Evolutionary conservation across 2,329 filamentous ascomycete species (phyloP).

Genomic region (Ophiobolus disseminans): DNA sequence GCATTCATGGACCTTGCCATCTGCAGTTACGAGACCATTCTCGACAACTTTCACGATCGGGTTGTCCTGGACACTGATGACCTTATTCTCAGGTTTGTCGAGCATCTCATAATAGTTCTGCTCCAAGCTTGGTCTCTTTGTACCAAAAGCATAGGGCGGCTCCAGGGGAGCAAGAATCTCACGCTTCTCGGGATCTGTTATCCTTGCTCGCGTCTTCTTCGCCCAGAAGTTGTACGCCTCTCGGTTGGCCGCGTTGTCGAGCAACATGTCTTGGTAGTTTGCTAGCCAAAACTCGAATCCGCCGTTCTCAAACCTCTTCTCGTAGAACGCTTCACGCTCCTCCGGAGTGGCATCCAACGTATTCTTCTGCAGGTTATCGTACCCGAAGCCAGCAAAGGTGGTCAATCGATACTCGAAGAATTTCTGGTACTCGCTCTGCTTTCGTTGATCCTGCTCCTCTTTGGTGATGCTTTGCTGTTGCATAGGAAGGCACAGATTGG

Average conservation of each 20-base stretch:
- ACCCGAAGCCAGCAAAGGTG: constrained; percentile 66
- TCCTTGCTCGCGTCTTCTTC: constrained; percentile 52
- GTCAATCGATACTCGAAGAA: constrained; percentile 62
- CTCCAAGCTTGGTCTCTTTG: constrained; percentile 57
- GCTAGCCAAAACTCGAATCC: constrained; percentile 54
- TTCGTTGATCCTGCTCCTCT: constrained; percentile 59
- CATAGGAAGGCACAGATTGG: constrained; percentile 71
- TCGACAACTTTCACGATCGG: constrained; percentile 50
- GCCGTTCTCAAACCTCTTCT: constrained; percentile 51
- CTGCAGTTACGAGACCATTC: constrained; percentile 49
- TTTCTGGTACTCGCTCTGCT: constrained; percentile 48
- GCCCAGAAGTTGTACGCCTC: constrained; percentile 58
- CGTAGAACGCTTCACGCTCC: constrained; percentile 53
- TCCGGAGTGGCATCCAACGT: constrained; percentile 58
- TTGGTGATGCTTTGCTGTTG: constrained; percentile 56
- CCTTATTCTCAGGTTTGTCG: constrained; percentile 51
- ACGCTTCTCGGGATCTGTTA: constrained; percentile 53
- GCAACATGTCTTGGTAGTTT: constrained; percentile 52
- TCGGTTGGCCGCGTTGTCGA: constrained; percentile 52
- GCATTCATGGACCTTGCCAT: constrained; percentile 52
- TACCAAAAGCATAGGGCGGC: constrained; percentile 55
- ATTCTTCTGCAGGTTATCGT: constrained; percentile 61
- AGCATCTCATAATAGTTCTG: constrained; percentile 57
- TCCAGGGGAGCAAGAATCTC: constrained; percentile 56
- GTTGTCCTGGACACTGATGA: constrained; percentile 53